Conservation (phyloP, 1,139 yeast genomes). For the Suhomyces kunorum region DNA sequence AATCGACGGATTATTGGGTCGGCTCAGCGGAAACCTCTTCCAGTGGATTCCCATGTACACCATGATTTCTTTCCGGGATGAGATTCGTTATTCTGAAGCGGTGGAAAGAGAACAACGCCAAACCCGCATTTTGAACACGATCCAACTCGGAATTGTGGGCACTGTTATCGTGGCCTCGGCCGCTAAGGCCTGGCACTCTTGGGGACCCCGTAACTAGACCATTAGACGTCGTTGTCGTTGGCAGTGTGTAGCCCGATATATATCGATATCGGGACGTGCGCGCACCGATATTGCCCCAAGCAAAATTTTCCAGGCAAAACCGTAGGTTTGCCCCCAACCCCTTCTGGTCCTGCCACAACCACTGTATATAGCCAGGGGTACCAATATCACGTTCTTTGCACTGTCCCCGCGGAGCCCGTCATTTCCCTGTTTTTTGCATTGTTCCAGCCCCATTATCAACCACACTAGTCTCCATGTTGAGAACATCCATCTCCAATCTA, state of each 20-base stretch:
- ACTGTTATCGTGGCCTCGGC: constrained; percentile 19
- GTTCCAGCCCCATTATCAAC: background rate
- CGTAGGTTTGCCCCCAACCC: constrained; percentile 1
- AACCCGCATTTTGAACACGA: constrained; percentile 39
- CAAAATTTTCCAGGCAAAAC: constrained; percentile 6
- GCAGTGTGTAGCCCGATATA: background rate
- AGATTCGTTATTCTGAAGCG: constrained; percentile 75
- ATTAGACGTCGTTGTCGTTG: background rate
- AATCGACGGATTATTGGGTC: constrained; percentile 66
- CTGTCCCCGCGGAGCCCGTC: background rate
- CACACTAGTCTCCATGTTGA: constrained; percentile 14
- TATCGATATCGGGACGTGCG: constrained; percentile 7
- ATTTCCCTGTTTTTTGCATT: constrained; percentile 3
- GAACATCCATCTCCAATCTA: constrained; percentile 12
- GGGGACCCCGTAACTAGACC: constrained; percentile 4
- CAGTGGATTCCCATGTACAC: constrained; percentile 86
- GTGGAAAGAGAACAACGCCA: constrained; percentile 55
- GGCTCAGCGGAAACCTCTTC: constrained; percentile 44
- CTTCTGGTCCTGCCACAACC: constrained; percentile 1
- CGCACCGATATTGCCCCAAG: constrained; percentile 7
- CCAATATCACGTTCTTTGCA: background rate
- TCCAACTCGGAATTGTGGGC: constrained; percentile 27
- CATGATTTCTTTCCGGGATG: constrained; percentile 88
- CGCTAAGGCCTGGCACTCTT: constrained; percentile 11
- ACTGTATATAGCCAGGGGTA: constrained; percentile 7